Evolutionary conservation across 805 yeast species (phyloP), one percentile per base, ranked within the genome.

Genomic region (Yarrowia sp.): DNA sequence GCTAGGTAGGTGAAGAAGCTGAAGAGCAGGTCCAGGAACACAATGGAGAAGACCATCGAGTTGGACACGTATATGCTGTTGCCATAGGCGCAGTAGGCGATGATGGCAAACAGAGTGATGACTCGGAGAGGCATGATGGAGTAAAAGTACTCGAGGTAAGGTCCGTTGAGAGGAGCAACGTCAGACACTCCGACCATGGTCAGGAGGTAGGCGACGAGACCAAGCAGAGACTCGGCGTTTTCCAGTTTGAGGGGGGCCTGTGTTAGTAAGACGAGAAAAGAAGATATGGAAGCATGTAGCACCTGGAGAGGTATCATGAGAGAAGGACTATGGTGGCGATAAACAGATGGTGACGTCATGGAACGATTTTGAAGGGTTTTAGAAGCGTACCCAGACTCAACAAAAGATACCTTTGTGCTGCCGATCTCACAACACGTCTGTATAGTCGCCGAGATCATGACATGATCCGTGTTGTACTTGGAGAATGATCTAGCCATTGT

Each of bases 21-120:
- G 58, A 77, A 26, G 10, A 77, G 50, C 43, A 76, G 69, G 68
- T 79, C 81, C 32, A 72, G 35, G 50, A 79, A 77, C 36, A 75
- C 73, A 56, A 71, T 73, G 32, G 76, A 67, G 65, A 78, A 77
- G 9, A 74, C 74, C 38, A 78, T 69, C 26, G 76, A 73, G 50
- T 74, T 75, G 43, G 75, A 72, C 22, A 78, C 58, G 56, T 56
- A 55, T 11, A 76, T 70, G 26, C 58, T 52, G 52, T 59, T 35
- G 9, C 55, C 69, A 22, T 75, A 48, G 70, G 75, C 77, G 42
- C 74, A 52, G 45, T 69, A 70, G 10, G 69, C 73, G 14, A 74
- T 56, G 40, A 74, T 65, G 26, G 63, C 66, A 67, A 78, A 75
- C 63, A 70, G 72, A 4, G 72, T 70, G n/a, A 70, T 22, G 19